phyloP scores from a whole-genome alignment of 2,329 filamentous ascomycete genomes.

The Talaromyces piceae region DNA sequence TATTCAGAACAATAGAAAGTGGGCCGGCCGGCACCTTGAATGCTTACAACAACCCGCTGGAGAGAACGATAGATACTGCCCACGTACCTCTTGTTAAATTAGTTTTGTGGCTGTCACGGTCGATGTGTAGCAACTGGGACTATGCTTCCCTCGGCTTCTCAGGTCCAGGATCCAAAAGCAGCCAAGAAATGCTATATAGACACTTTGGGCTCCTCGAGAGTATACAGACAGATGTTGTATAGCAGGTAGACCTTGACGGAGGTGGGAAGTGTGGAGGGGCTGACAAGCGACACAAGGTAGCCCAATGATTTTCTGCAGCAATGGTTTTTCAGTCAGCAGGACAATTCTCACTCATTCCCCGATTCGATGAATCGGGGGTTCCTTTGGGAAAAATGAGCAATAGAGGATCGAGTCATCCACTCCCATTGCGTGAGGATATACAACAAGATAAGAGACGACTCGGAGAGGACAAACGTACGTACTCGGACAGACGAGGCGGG shows the following conservation, averaged over 20 bases:
- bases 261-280: neutral
- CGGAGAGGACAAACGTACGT: constrained; percentile 1
- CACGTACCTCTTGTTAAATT: neutral
- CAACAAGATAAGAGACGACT: neutral
- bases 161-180: neutral
- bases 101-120: neutral
- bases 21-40: neutral
- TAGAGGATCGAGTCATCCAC: neutral
- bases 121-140: neutral
- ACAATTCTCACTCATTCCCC: neutral
- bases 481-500: too few species aligned
- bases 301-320: neutral
- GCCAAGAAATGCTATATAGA: neutral
- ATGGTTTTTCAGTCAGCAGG: neutral
- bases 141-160: neutral
- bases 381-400: neutral
- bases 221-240: too few species aligned
- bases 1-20: neutral
- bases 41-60: neutral
- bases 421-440: neutral
- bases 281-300: neutral
- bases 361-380: neutral
- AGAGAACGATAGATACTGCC: neutral
- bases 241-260: neutral
- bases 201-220: neutral